phyloP scores from a whole-genome alignment of 169 alveolate genomes.

The Cryptosporidium sp. region DNA sequence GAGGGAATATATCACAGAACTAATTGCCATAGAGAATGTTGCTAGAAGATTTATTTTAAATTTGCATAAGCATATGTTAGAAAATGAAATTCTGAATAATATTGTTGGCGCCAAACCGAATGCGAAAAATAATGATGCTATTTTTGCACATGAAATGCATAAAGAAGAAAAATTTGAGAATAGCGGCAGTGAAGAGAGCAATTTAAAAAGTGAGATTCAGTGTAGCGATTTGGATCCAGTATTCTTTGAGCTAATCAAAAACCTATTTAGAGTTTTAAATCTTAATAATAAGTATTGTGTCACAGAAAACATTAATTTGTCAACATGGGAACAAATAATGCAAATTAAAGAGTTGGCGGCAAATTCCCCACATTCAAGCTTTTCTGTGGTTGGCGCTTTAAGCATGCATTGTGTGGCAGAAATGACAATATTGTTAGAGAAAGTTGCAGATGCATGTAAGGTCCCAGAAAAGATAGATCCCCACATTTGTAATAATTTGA shows the following conservation, averaged over 20 bases:
- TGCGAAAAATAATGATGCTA: neutral
- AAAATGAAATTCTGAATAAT: slow-evolving; percentile 5
- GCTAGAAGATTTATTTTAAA: slow-evolving; percentile 58
- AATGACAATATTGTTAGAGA: slow-evolving; percentile 3
- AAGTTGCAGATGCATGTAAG: slow-evolving; percentile 22
- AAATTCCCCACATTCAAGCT: neutral
- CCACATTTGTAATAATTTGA: slow-evolving; percentile 45
- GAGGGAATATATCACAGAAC: slow-evolving; percentile 26
- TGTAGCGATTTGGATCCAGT: neutral
- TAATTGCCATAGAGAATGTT: slow-evolving; percentile 50
- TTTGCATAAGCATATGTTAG: slow-evolving; percentile 11
- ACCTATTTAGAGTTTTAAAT: slow-evolving; percentile 24
- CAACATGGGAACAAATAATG: slow-evolving; percentile 48
- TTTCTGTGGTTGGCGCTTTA: slow-evolving; percentile 38
- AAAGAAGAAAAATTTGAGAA: neutral
- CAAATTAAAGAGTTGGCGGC: slow-evolving; percentile 9
- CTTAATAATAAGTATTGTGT: slow-evolving; percentile 4
- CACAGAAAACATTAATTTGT: slow-evolving; percentile 32
- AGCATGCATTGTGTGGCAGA: slow-evolving; percentile 18
- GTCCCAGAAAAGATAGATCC: slow-evolving; percentile 72
- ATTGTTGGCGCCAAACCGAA: neutral
- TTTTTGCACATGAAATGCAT: neutral
- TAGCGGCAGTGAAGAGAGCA: neutral
- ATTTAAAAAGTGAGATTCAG: neutral
- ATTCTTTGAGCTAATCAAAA: slow-evolving; percentile 35